Evolutionary conservation across 2,329 filamentous ascomycete species (phyloP).

Genomic region (Fusarium azukiicola): DNA sequence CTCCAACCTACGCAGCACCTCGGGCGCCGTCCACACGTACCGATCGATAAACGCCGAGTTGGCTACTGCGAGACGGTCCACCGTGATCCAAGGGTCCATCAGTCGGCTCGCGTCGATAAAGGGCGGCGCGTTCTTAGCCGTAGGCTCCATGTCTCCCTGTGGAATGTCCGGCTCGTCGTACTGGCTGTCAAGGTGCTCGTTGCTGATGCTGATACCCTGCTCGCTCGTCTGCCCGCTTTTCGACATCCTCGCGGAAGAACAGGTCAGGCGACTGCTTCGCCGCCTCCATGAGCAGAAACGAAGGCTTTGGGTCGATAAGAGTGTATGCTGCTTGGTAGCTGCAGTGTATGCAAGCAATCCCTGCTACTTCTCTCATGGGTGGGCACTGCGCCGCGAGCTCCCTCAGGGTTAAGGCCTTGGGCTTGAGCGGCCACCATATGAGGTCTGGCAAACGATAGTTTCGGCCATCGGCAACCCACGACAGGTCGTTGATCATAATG

Average conservation of each 20-base stretch:
- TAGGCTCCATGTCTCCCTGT: neutral
- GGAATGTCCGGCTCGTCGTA: neutral
- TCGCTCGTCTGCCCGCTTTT: neutral
- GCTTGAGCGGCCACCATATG: neutral
- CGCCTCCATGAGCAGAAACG: neutral
- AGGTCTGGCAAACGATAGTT: neutral
- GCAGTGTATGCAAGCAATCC: neutral
- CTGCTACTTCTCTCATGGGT: too few species aligned
- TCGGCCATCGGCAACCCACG: neutral
- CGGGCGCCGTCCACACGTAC: neutral
- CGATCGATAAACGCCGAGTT: neutral
- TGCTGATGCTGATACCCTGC: neutral
- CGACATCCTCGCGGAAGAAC: neutral
- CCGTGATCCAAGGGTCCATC: neutral
- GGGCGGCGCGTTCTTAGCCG: neutral
- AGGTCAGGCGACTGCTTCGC: neutral
- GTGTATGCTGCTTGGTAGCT: neutral
- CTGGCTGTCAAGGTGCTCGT: neutral
- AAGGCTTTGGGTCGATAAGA: neutral
- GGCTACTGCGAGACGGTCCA: neutral
- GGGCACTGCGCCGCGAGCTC: neutral
- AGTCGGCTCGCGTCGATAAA: neutral
- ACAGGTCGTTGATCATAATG: slow-evolving; percentile 1
- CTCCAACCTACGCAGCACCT: neutral
- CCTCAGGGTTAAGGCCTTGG: neutral